Percentiles rank a stretch among this genome's conserved stretches.
phyloP scores from a whole-genome alignment of 2,329 filamentous ascomycete species.

The Diplodia intermedia region DNA sequence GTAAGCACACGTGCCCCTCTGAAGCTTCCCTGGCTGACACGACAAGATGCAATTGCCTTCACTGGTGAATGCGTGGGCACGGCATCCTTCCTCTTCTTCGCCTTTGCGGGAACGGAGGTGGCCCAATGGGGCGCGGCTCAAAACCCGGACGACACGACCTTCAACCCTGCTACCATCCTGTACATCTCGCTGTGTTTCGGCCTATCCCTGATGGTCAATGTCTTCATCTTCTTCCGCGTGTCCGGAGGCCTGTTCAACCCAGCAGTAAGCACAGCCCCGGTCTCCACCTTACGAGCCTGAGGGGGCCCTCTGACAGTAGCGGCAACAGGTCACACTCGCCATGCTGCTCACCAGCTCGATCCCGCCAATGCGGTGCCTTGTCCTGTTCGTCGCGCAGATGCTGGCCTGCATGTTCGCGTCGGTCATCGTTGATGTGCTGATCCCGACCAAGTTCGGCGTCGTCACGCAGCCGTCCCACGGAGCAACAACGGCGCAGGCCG shows the following conservation, averaged over 20 bases:
- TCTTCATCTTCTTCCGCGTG: constrained; percentile 62
- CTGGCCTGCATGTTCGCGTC: constrained; percentile 56
- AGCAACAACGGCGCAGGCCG: constrained; percentile 53
- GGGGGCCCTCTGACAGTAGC: neutral
- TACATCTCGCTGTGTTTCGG: constrained; percentile 56
- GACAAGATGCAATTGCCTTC: constrained; percentile 51
- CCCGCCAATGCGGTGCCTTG: constrained; percentile 50
- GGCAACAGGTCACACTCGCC: constrained; percentile 53
- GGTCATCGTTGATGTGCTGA: constrained; percentile 53
- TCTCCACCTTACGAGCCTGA: neutral
- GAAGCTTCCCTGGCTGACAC: too few relatives aligned
- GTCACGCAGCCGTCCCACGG: constrained; percentile 51
- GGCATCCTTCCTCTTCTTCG: constrained; percentile 58
- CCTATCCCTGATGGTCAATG: constrained; percentile 59
- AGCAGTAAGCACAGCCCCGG: constrained; percentile 31
- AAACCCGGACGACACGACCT: constrained; percentile 6
- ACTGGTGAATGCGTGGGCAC: constrained; percentile 62
- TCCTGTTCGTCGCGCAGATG: constrained; percentile 56
- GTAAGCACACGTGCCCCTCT: neutral
- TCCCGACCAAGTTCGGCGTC: constrained; percentile 55
- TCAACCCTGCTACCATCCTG: constrained; percentile 42
- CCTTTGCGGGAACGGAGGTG: constrained; percentile 56
- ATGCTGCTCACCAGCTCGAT: constrained; percentile 56
- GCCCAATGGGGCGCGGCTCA: constrained; percentile 44
- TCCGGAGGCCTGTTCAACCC: constrained; percentile 62